Evolutionary conservation across 441 rosid genomes (phyloP).

Genomic region (Erodium trifolium): DNA sequence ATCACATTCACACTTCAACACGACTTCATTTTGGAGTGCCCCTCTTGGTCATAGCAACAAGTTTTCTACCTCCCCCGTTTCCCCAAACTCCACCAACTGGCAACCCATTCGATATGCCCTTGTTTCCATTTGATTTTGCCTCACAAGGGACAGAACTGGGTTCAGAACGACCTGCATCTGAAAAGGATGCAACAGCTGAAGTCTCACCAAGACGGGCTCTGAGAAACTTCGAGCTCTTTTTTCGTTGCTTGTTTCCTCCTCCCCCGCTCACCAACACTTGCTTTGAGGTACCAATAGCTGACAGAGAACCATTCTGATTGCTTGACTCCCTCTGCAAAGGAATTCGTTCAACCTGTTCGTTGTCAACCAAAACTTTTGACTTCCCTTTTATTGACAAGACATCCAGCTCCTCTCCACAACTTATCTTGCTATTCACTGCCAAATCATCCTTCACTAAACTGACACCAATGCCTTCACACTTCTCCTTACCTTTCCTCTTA

Average conservation of each 20-base stretch:
- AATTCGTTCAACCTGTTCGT: conserved; percentile 6
- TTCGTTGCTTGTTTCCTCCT: conserved; percentile 31
- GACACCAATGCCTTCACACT: conserved; percentile 22
- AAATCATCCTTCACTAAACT: conserved; percentile 15
- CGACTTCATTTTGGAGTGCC: conserved; percentile 12
- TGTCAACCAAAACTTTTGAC: conserved; percentile 24
- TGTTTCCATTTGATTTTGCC: conserved; percentile 19
- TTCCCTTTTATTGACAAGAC: conserved; percentile 25
- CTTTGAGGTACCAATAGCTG: neutral
- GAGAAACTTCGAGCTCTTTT: conserved; percentile 32
- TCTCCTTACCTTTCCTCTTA: conserved; percentile 33
- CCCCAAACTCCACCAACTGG: conserved; percentile 36
- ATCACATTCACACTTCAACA: neutral
- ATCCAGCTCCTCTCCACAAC: conserved; percentile 13
- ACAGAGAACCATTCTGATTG: conserved; percentile 14
- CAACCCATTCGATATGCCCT: conserved; percentile 16
- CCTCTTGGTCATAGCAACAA: conserved; percentile 20
- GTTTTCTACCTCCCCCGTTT: conserved; percentile 34
- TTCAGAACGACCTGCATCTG: conserved; percentile 9
- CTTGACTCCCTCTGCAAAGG: conserved; percentile 8
- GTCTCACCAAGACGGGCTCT: conserved; percentile 34
- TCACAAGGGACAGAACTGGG: conserved; percentile 18
- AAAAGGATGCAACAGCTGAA: conserved; percentile 17
- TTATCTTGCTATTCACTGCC: conserved; percentile 10
- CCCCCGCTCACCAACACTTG: neutral